Conservation (phyloP, 2,329 filamentous ascomycete genomes). For the Akanthomyces lecanii region DNA sequence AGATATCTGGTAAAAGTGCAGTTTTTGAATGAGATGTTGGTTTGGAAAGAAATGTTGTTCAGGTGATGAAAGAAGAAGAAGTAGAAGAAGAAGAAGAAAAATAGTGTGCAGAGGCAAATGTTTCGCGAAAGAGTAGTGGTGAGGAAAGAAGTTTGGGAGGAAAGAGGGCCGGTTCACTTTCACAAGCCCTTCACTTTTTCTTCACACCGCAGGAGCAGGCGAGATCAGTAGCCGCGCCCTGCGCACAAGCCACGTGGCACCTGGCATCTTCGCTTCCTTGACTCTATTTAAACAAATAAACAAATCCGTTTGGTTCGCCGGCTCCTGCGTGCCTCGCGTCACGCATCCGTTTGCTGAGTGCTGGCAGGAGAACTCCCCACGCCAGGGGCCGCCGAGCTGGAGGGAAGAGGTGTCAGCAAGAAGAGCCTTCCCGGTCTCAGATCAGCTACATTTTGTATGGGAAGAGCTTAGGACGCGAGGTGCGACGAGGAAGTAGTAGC, state of each 20-base stretch:
- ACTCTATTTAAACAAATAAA: conserved; percentile 3
- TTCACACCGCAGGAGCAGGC: neutral
- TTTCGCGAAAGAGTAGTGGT: neutral
- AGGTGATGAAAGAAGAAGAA: neutral
- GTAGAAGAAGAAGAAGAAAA: neutral
- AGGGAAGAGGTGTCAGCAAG: neutral
- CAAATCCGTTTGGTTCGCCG: neutral
- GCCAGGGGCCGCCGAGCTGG: too few species aligned
- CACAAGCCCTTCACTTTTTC: conserved; percentile 6
- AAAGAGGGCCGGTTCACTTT: neutral
- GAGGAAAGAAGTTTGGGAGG: neutral
- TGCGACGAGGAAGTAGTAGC: neutral
- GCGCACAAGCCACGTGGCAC: conserved; percentile 7
- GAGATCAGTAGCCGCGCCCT: neutral
- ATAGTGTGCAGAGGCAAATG: neutral
- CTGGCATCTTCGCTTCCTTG: neutral
- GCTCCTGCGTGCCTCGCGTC: neutral
- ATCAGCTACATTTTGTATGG: neutral
- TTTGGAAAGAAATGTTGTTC: neutral
- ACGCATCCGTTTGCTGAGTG: conserved; percentile 5
- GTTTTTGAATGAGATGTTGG: neutral
- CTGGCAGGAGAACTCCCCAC: neutral
- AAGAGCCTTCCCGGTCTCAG: neutral
- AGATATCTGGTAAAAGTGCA: neutral
- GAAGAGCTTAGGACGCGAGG: neutral